A percentile compares a stretch with the other conserved stretches of the same genome.
phyloP scores from a whole-genome alignment of 1,284 basidiomycete species.

The Cutaneotrichosporon mucoides region DNA sequence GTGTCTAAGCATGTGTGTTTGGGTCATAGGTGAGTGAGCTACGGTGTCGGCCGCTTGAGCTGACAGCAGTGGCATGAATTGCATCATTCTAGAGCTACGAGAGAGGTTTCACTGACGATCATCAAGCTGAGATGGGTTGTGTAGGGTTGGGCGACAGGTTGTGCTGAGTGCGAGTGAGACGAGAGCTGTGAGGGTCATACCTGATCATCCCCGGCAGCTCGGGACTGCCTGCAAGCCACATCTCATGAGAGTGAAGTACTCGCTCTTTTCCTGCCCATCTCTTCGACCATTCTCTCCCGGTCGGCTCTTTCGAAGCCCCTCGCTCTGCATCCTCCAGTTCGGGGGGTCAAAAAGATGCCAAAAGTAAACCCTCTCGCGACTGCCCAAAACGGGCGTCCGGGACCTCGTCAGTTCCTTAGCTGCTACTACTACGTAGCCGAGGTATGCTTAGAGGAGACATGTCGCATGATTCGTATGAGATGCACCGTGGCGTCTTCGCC shows the following conservation, averaged over 20 bases:
- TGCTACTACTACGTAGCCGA: slow-evolving; percentile 17
- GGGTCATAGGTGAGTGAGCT: background rate
- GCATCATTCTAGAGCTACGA: slow-evolving; percentile 6
- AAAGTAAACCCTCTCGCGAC: slow-evolving; percentile 16
- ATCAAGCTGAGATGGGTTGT: background rate
- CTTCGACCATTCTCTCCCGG: too few relatives aligned
- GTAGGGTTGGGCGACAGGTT: background rate
- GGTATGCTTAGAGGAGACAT: slow-evolving; percentile 47
- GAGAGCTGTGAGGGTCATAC: too few relatives aligned
- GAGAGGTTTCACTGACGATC: too few relatives aligned
- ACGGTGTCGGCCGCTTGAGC: slow-evolving; percentile 9
- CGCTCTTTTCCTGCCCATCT: too few relatives aligned
- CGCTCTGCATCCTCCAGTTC: slow-evolving; percentile 33
- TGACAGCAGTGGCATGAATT: slow-evolving; percentile 15
- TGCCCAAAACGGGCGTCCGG: background rate
- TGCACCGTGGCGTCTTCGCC: too few relatives aligned
- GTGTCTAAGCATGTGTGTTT: slow-evolving; percentile 9
- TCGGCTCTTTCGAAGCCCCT: slow-evolving; percentile 50
- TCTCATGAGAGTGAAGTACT: too few relatives aligned
- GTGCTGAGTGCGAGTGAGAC: too few relatives aligned
- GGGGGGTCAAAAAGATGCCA: slow-evolving; percentile 49
- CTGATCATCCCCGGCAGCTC: too few relatives aligned
- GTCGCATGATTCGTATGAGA: too few relatives aligned
- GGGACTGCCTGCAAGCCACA: too few relatives aligned
- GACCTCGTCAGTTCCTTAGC: slow-evolving; percentile 41